Evolutionary conservation across 2,329 filamentous ascomycete genomes (phyloP).

Genomic region (Calonectria pauciramosa): DNA sequence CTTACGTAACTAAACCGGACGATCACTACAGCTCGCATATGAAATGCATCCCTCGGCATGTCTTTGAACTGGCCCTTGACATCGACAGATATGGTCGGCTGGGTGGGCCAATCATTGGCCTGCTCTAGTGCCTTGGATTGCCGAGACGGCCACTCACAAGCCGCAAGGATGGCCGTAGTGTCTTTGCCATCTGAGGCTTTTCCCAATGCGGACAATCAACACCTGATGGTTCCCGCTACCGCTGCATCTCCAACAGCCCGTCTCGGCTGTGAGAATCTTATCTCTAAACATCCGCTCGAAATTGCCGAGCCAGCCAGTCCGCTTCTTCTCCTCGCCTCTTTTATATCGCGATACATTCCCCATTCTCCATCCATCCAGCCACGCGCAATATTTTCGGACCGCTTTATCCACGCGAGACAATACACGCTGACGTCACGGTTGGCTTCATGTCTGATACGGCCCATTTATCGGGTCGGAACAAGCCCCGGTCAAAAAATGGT

Average conservation of each 20-base stretch:
- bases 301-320: conserved; percentile 26
- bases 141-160: conserved; percentile 34
- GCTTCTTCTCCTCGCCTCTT: background rate
- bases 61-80: background rate
- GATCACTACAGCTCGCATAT: background rate
- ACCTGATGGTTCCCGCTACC: background rate
- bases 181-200: background rate
- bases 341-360: background rate
- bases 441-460: background rate
- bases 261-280: background rate
- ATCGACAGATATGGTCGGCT: background rate
- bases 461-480: conserved; percentile 26
- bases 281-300: background rate
- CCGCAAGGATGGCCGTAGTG: background rate
- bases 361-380: background rate
- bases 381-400: background rate
- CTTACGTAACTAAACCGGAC: background rate
- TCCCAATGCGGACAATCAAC: background rate
- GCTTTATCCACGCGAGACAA: background rate
- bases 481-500: conserved; percentile 41
- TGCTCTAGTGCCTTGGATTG: background rate
- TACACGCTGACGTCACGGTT: background rate
- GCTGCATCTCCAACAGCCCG: background rate
- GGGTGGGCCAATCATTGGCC: conserved; percentile 5
- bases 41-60: background rate